Conservation (phyloP, 2,329 filamentous ascomycete genomes). For the Colletotrichum liriopes region DNA sequence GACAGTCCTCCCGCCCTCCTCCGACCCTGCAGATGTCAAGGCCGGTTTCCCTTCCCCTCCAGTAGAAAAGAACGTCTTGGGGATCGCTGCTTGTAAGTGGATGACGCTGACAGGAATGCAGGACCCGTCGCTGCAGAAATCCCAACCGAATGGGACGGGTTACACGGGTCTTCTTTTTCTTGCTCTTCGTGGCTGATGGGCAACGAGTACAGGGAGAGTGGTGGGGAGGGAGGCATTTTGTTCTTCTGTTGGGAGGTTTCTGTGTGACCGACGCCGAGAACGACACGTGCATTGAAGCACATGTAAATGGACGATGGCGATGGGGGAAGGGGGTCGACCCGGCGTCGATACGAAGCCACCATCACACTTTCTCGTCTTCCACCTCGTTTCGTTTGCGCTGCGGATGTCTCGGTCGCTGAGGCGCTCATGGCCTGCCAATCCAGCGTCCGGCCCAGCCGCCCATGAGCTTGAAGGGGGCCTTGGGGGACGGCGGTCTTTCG, state of each 20-base stretch:
- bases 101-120: slow-evolving; percentile 1
- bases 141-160: slow-evolving; percentile 14
- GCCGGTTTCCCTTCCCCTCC: neutral
- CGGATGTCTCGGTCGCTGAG: slow-evolving; percentile 14
- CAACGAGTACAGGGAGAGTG: neutral
- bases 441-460: neutral
- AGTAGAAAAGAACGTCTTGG: neutral
- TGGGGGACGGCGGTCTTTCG: neutral
- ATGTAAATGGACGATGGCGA: neutral
- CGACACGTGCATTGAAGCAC: neutral
- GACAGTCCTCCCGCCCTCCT: neutral
- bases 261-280: neutral
- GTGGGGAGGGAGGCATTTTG: neutral
- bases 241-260: neutral
- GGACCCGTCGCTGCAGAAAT: neutral
- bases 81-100: neutral
- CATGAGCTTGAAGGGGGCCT: neutral
- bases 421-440: neutral
- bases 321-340: neutral
- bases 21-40: neutral
- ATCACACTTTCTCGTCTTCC: neutral
- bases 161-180: neutral
- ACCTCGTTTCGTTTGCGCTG: neutral
- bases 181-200: neutral
- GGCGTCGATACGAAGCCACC: slow-evolving; percentile 2